Conservation (phyloP, 768 basidiomycete species). For the Crassisporium funariophilum region DNA sequence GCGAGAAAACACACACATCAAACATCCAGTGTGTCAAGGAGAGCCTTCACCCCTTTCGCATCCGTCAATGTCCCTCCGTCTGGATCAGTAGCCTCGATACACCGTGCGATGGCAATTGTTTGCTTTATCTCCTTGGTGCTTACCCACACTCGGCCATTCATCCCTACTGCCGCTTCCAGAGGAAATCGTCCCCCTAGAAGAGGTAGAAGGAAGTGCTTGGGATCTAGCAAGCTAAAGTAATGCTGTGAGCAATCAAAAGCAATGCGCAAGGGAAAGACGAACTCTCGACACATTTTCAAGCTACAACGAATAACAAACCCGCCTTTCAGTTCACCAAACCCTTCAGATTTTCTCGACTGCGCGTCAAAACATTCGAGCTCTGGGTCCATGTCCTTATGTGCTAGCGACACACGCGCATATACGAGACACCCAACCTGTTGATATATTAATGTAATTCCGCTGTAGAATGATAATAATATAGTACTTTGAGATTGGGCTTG, state of each 20-base stretch:
- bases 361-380: slow-evolving; percentile 97
- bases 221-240: slow-evolving; percentile 66
- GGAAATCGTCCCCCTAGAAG: slow-evolving; percentile 81
- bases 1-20: slow-evolving; percentile 17
- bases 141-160: slow-evolving; percentile 94
- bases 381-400: slow-evolving; percentile 98
- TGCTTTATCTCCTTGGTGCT: slow-evolving; percentile 71
- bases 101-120: slow-evolving; percentile 73
- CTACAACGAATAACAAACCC: slow-evolving; percentile 85
- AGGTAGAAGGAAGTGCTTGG: slow-evolving; percentile 81
- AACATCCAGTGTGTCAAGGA: slow-evolving; percentile 50
- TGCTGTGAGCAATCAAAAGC: slow-evolving; percentile 1
- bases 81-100: slow-evolving; percentile 81
- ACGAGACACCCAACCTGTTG: slow-evolving; percentile 84
- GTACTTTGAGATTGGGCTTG: slow-evolving; percentile 89
- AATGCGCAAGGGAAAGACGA: slow-evolving; percentile 31
- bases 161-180: slow-evolving; percentile 84
- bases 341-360: slow-evolving; percentile 87
- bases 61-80: slow-evolving; percentile 65
- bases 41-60: slow-evolving; percentile 49
- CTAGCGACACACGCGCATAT: slow-evolving; percentile 90
- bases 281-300: slow-evolving; percentile 86
- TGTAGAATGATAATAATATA: slow-evolving; percentile 1
- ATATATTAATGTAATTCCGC: background rate
- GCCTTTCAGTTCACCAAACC: slow-evolving; percentile 90